These are phyloP conservation scores for Triadica sebifera DNA, from an alignment of 345 rosid genomes.

Conservation along the genomic window DNA sequence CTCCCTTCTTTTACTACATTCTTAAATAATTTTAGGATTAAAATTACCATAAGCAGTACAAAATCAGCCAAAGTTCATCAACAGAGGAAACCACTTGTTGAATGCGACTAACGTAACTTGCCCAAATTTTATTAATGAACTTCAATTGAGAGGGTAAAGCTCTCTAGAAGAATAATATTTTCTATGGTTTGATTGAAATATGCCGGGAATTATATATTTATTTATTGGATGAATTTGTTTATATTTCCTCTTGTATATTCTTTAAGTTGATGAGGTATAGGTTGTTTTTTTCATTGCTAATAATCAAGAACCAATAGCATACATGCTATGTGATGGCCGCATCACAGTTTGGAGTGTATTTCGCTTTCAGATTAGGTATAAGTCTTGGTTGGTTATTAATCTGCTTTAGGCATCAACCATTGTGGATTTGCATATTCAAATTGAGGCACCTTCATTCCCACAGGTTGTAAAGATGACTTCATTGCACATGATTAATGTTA, in stretches of 20 bases:
- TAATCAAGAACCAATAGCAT: neutral
- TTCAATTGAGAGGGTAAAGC: neutral
- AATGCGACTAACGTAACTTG: neutral
- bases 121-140: no score
- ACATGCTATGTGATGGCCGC: neutral
- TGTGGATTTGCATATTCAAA: neutral
- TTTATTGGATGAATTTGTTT: neutral
- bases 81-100: neutral
- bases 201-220: neutral
- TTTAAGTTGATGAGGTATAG: neutral
- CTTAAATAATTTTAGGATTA: neutral
- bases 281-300: neutral
- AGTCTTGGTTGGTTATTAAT: neutral
- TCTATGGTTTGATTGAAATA: neutral
- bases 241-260: neutral
- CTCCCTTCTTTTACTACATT: neutral
- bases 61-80: neutral
- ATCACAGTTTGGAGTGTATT: neutral
- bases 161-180: neutral
- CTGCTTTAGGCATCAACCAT: neutral
- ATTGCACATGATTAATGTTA: neutral
- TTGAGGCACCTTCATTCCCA: neutral
- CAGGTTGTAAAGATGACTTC: conserved; percentile 4
- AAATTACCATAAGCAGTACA: neutral
- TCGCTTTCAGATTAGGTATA: neutral